Conservation (phyloP, 192 early-diverging fungal species). For the Coemansia sp. region DNA sequence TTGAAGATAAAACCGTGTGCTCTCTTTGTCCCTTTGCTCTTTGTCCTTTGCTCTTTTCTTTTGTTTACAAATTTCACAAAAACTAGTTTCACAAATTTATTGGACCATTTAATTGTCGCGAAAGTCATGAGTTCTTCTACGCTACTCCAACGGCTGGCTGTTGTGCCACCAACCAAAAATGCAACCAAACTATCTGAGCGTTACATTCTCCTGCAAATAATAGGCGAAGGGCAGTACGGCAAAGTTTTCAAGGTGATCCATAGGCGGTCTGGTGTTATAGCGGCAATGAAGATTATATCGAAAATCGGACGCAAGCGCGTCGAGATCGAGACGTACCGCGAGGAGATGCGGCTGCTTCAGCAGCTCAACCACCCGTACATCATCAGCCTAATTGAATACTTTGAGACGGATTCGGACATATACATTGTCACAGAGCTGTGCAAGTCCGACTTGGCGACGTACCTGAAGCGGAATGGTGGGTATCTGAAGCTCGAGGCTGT, state of each 20-base stretch:
- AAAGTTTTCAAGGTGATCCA: constrained; percentile 52
- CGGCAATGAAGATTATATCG: constrained; percentile 54
- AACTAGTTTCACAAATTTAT: not conserved
- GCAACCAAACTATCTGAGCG: constrained; percentile 14
- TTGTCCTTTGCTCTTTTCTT: not conserved
- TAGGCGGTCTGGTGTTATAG: constrained; percentile 34
- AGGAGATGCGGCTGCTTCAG: constrained; percentile 52
- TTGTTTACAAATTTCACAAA: not conserved
- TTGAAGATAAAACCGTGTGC: no score
- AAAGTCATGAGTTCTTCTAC: no score
- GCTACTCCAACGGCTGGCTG: not conserved
- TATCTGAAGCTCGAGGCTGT: constrained; percentile 48
- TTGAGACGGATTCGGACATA: constrained; percentile 47
- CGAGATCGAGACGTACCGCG: constrained; percentile 53
- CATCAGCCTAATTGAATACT: constrained; percentile 53
- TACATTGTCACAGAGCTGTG: constrained; percentile 57
- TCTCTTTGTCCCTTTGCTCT: no score
- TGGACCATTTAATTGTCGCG: no score
- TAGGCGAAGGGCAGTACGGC: constrained; percentile 57
- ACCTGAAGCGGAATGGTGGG: constrained; percentile 40
- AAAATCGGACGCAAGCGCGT: constrained; percentile 36
- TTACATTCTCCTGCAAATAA: constrained; percentile 52
- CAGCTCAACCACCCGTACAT: constrained; percentile 53
- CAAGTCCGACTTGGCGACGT: constrained; percentile 48
- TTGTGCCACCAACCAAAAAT: not conserved